Conservation (phyloP, 1,284 basidiomycete species). For the Neonothopanus nambi region DNA sequence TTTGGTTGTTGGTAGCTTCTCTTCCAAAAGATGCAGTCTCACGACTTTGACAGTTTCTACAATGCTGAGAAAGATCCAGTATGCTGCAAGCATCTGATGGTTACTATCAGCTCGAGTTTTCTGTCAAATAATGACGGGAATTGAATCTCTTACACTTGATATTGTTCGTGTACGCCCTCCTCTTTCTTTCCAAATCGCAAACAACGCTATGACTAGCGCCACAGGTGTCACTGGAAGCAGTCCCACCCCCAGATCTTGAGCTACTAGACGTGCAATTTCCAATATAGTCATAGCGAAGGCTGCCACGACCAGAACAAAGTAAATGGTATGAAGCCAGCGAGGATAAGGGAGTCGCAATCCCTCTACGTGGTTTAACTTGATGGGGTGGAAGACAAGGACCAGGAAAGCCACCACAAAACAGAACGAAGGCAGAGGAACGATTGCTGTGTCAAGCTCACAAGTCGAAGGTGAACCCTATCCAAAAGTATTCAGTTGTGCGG, state of each 20-base stretch:
- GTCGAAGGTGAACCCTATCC: slow-evolving; percentile 30
- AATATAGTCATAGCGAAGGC: slow-evolving; percentile 26
- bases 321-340: slow-evolving; percentile 25
- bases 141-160: slow-evolving; percentile 19
- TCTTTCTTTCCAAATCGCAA: slow-evolving; percentile 22
- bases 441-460: slow-evolving; percentile 27
- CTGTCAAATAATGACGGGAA: background rate
- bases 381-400: slow-evolving; percentile 3
- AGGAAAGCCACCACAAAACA: slow-evolving; percentile 20
- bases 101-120: background rate
- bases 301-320: slow-evolving; percentile 23
- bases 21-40: slow-evolving; percentile 22
- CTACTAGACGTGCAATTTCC: slow-evolving; percentile 25
- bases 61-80: slow-evolving; percentile 24
- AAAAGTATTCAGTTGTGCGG: background rate
- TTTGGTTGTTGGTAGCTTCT: slow-evolving; percentile 19
- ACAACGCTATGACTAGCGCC: slow-evolving; percentile 19
- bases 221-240: slow-evolving; percentile 24
- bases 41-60: slow-evolving; percentile 23
- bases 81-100: slow-evolving; percentile 22
- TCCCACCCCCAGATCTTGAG: slow-evolving; percentile 26
- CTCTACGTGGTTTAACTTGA: background rate
- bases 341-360: slow-evolving; percentile 7
- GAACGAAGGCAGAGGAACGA: slow-evolving; percentile 29
- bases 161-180: slow-evolving; percentile 20